A percentile compares a stretch with the other conserved stretches of the same genome.
phyloP scores from a whole-genome alignment of 2,329 filamentous ascomycete species.

The Trichoderma afroharzianum region DNA sequence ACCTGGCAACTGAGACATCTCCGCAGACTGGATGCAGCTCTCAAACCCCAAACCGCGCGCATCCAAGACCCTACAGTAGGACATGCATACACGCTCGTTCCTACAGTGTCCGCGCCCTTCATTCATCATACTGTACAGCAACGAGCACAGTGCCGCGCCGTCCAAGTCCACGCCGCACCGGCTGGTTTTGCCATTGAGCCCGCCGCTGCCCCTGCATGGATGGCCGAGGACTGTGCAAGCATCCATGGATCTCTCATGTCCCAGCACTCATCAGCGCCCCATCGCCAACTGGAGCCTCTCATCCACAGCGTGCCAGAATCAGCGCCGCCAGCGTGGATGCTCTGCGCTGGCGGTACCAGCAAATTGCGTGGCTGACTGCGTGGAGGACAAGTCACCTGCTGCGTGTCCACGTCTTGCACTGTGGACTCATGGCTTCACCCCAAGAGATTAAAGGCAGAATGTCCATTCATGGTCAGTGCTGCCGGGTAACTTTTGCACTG shows the following conservation, averaged over 20 bases:
- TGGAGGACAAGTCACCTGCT: constrained; percentile 9
- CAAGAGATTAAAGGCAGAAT: neutral
- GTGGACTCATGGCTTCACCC: neutral
- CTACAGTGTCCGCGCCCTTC: neutral
- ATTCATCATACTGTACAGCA: neutral
- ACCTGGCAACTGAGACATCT: neutral
- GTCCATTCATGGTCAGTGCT: neutral
- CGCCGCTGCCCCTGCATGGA: neutral
- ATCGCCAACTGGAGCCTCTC: neutral
- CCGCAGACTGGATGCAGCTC: neutral
- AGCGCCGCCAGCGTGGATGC: neutral
- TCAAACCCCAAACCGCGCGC: neutral
- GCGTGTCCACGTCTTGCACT: neutral
- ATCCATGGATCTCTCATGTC: neutral
- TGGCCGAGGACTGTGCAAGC: neutral
- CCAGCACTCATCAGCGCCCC: neutral
- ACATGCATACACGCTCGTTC: neutral
- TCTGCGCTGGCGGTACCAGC: constrained; percentile 17
- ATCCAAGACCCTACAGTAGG: neutral
- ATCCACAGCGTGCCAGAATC: neutral
- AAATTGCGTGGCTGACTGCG: constrained; percentile 16
- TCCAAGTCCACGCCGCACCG: neutral
- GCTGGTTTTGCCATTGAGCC: neutral
- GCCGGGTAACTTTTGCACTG: neutral
- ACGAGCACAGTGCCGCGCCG: neutral